Evolutionary conservation across 108 stramenopile genomes (phyloP).

Genomic region (Thalassiosira profunda): DNA sequence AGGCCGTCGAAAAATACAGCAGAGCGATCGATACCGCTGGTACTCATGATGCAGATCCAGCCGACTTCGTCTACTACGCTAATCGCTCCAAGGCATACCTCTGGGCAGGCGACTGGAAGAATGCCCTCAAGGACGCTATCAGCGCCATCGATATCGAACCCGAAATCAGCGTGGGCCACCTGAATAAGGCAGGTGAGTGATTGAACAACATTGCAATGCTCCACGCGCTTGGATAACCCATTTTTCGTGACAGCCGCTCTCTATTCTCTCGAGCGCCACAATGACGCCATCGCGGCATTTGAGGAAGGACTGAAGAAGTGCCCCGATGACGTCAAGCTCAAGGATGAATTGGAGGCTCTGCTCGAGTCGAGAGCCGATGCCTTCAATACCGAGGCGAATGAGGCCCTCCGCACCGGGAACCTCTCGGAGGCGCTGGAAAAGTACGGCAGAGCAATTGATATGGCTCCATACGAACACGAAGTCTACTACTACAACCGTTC

Average conservation of each 20-base stretch:
- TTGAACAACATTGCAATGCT: background rate
- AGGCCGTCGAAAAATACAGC: constrained; percentile 96
- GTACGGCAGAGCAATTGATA: constrained; percentile 97
- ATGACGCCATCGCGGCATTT: constrained; percentile 96
- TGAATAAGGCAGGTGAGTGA: constrained; percentile 77
- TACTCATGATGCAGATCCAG: constrained; percentile 89
- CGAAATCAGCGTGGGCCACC: constrained; percentile 93
- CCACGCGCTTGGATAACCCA: background rate
- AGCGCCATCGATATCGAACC: constrained; percentile 92
- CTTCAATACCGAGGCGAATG: constrained; percentile 44
- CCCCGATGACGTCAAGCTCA: constrained; percentile 90
- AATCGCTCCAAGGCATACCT: constrained; percentile 99
- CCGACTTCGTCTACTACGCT: constrained; percentile 96
- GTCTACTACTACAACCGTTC: constrained; percentile 98
- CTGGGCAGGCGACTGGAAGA: constrained; percentile 87
- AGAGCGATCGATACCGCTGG: no score
- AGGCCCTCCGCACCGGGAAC: constrained; percentile 53
- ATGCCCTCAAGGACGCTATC: constrained; percentile 97
- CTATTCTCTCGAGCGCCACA: constrained; percentile 94
- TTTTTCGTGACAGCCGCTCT: constrained; percentile 77
- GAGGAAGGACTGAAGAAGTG: constrained; percentile 91
- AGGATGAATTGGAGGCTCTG: constrained; percentile 82
- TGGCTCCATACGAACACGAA: constrained; percentile 95
- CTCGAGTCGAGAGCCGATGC: no score
- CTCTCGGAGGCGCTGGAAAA: constrained; percentile 93